These are phyloP conservation scores for Raddia distichophylla DNA, from an alignment of 176 grass and related monocot genomes.

Conservation along the genomic window DNA sequence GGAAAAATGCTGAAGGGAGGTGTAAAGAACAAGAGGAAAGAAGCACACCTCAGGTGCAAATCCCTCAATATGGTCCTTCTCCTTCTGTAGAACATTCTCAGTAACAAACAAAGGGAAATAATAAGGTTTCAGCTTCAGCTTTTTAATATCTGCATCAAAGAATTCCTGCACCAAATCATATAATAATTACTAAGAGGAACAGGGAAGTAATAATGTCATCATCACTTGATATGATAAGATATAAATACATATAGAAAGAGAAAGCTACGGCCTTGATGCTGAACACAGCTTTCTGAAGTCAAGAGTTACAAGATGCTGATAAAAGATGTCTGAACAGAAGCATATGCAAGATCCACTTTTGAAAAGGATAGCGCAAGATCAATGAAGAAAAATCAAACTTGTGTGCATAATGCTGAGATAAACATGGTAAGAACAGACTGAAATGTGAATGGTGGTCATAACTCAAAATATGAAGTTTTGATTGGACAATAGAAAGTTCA, in stretches of 20 bases:
- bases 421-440: background rate
- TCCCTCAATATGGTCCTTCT: conserved; percentile 97
- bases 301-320: background rate
- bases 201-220: background rate
- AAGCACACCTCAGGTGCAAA: conserved; percentile 89
- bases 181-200: conserved; percentile 23
- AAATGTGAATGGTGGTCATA: background rate
- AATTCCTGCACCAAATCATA: conserved; percentile 67
- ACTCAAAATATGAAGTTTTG: background rate
- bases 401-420: background rate
- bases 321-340: background rate
- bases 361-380: background rate
- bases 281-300: background rate
- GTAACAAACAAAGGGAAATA: conserved; percentile 99
- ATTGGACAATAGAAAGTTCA: background rate
- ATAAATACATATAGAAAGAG: conserved; percentile 4
- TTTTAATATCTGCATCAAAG: conserved; percentile 94
- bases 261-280: background rate
- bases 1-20: background rate
- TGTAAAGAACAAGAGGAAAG: conserved; percentile 18
- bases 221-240: background rate
- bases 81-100: conserved; percentile 93
- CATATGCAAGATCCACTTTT: background rate
- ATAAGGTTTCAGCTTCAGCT: conserved; percentile 79
- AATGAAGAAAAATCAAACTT: background rate